Percentiles rank a stretch among this genome's conserved stretches.
These are phyloP conservation scores for Tricholoma matsutake DNA, from an alignment of 768 basidiomycete species.

Conservation along the genomic window DNA sequence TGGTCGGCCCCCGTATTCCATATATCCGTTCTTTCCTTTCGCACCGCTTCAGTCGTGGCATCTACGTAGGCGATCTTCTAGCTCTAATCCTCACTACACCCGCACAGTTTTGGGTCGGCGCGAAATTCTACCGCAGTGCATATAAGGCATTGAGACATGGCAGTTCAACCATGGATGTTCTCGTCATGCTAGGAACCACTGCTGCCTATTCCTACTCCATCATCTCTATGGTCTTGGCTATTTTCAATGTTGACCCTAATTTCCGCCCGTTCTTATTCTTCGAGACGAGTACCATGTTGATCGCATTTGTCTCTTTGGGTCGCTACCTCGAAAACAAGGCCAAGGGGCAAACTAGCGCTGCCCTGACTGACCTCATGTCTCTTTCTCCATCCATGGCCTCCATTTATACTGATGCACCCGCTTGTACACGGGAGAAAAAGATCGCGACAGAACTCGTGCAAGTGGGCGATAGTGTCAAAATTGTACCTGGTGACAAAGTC, in stretches of 20 bases:
- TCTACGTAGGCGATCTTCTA: conserved; percentile 82
- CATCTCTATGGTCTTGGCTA: conserved; percentile 60
- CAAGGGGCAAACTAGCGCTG: conserved; percentile 95
- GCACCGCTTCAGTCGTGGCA: conserved; percentile 52
- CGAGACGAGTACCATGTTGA: conserved; percentile 98
- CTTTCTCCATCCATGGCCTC: conserved; percentile 94
- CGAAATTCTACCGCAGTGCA: conserved; percentile 83
- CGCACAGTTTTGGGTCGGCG: conserved; percentile 89
- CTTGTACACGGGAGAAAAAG: conserved; percentile 81
- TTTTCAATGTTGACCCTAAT: conserved; percentile 58
- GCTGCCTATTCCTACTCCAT: conserved; percentile 93
- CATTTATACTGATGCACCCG: conserved; percentile 85
- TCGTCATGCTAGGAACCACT: conserved; percentile 92
- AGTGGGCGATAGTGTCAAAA: conserved; percentile 88
- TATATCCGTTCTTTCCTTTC: conserved; percentile 53
- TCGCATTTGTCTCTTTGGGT: conserved; percentile 95
- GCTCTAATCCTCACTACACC: conserved; percentile 80
- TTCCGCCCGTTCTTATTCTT: conserved; percentile 90
- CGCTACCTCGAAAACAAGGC: conserved; percentile 95
- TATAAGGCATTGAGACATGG: conserved; percentile 89
- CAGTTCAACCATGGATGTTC: conserved; percentile 96
- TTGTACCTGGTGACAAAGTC: conserved; percentile 95
- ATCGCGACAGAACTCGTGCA: conserved; percentile 94
- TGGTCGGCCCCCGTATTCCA: conserved; percentile 73
- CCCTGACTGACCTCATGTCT: conserved; percentile 94